Evolutionary conservation across 73 alveolate genomes (phyloP).

Genomic region (Paramecium sonneborni): DNA sequence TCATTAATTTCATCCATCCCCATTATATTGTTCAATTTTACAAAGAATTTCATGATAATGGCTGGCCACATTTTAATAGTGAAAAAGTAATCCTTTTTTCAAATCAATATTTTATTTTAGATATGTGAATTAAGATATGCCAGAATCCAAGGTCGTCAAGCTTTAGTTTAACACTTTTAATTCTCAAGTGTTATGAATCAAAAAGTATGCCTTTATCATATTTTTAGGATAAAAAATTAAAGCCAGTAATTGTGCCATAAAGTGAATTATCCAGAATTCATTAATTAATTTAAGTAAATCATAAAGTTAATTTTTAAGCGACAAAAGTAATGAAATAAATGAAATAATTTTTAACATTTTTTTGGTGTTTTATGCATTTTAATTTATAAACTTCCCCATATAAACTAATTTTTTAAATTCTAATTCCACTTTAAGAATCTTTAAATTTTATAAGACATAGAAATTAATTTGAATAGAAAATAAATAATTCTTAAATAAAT

Average conservation of each 20-base stretch:
- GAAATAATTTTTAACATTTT: not conserved
- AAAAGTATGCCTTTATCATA: conserved; percentile 39
- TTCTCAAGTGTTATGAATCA: conserved; percentile 69
- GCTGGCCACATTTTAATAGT: conserved; percentile 86
- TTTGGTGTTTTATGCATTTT: not conserved
- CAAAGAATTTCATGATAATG: conserved; percentile 89
- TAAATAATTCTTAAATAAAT: not conserved
- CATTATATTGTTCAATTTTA: conserved; percentile 80
- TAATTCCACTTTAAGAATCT: too few species aligned
- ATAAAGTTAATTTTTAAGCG: not conserved
- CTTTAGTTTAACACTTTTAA: conserved; percentile 59
- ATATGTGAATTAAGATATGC: conserved; percentile 86
- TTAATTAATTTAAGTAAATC: conserved; percentile 26
- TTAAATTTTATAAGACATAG: too few species aligned
- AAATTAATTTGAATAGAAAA: too few species aligned
- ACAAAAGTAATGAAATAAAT: not conserved
- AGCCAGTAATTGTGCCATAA: conserved; percentile 65
- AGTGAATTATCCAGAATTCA: conserved; percentile 51
- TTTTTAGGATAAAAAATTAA: conserved; percentile 56
- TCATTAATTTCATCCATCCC: conserved; percentile 93
- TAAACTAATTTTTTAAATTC: too few species aligned
- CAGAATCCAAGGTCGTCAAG: conserved; percentile 84
- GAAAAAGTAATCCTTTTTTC: conserved; percentile 45
- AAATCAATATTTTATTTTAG: not conserved
- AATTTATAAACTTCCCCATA: too few species aligned